Conservation (phyloP, 208 protist genomes). For the Crithidia bombi region DNA sequence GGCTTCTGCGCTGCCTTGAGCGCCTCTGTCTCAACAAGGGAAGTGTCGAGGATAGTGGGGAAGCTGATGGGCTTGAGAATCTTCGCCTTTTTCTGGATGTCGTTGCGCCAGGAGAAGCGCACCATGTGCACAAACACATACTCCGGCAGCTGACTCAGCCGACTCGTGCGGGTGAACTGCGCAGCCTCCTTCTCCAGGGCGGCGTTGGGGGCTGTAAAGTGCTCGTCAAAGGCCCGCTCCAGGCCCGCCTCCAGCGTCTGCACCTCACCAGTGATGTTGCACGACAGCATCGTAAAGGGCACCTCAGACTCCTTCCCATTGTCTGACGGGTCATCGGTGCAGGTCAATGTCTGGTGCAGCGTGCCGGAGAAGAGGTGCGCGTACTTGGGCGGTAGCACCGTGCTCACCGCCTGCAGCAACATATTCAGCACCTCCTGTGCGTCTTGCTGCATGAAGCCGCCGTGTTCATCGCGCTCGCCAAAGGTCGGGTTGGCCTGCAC, state of each 20-base stretch:
- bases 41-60: conserved; percentile 73
- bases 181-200: conserved; percentile 49
- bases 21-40: conserved; percentile 56
- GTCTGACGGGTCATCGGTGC: conserved; percentile 54
- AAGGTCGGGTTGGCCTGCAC: conserved; percentile 59
- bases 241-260: conserved; percentile 82
- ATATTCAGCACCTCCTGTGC: conserved; percentile 75
- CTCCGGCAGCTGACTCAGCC: conserved; percentile 67
- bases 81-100: conserved; percentile 87
- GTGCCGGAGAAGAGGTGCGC: conserved; percentile 54
- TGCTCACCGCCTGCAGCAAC: conserved; percentile 49
- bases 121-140: conserved; percentile 92
- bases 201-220: conserved; percentile 55
- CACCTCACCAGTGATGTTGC: conserved; percentile 82
- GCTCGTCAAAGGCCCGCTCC: conserved; percentile 66
- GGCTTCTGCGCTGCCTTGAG: conserved; percentile 49
- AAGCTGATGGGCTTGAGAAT: conserved; percentile 88
- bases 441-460: conserved; percentile 86
- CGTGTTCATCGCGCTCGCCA: conserved; percentile 64
- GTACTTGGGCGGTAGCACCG: conserved; percentile 42
- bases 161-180: conserved; percentile 51
- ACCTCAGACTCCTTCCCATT: conserved; percentile 38
- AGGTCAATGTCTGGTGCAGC: conserved; percentile 54
- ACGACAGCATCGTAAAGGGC: conserved; percentile 82
- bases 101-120: conserved; percentile 87